Conservation (phyloP, 2,329 filamentous ascomycete genomes). For the Paraconiothyrium sp. region DNA sequence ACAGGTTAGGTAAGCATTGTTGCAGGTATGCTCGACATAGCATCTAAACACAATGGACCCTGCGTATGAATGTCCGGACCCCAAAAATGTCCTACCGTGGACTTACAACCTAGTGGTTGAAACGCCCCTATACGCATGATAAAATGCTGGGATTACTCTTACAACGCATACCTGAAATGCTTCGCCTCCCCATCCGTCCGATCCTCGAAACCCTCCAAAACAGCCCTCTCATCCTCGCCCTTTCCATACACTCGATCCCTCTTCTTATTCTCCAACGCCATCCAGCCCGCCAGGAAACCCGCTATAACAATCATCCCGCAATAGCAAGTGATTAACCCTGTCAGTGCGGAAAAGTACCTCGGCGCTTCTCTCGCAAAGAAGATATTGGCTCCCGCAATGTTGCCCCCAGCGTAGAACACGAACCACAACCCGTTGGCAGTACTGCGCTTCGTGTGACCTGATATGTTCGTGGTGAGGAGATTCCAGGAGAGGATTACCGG, state of each 20-base stretch:
- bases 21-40: no score
- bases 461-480: conserved; percentile 54
- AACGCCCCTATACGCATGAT: background rate
- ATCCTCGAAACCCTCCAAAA: conserved; percentile 48
- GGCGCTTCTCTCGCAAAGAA: conserved; percentile 57
- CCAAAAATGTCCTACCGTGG: no score
- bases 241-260: conserved; percentile 38
- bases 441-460: conserved; percentile 63
- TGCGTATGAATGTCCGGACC: no score
- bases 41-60: no score
- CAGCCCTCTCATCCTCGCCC: conserved; percentile 42
- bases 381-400: conserved; percentile 59
- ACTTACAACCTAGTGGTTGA: no score
- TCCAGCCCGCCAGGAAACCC: conserved; percentile 36
- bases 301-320: conserved; percentile 53
- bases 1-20: no score
- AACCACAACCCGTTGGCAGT: conserved; percentile 62
- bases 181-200: conserved; percentile 45
- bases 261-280: conserved; percentile 46
- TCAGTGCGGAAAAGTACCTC: conserved; percentile 57
- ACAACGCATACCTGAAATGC: conserved; percentile 49
- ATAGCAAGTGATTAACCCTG: conserved; percentile 56
- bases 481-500: conserved; percentile 64
- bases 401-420: conserved; percentile 59
- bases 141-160: background rate